Evolutionary conservation across 352 stramenopile genomes (phyloP).

Genomic region (Phytophthora hibernalis): DNA sequence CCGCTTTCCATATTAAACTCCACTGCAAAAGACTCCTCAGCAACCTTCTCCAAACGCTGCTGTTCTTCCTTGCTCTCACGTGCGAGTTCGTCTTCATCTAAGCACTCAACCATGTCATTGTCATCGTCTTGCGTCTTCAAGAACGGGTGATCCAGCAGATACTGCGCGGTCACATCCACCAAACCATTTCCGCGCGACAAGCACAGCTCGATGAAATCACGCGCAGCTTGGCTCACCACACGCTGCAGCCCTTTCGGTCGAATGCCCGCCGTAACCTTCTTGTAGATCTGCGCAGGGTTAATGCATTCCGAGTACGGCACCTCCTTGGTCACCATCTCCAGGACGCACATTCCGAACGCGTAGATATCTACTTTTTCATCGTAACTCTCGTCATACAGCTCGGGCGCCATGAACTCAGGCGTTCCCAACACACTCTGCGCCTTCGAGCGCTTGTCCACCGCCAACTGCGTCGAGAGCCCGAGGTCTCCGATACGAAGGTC

Average conservation of each 20-base stretch:
- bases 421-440: slow-evolving; percentile 96
- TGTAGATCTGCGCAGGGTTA: slow-evolving; percentile 92
- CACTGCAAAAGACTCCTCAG: slow-evolving; percentile 65
- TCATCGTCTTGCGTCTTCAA: slow-evolving; percentile 84
- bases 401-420: slow-evolving; percentile 99
- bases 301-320: slow-evolving; percentile 98
- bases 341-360: slow-evolving; percentile 99
- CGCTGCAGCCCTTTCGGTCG: slow-evolving; percentile 74
- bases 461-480: slow-evolving; percentile 89
- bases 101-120: slow-evolving; percentile 75
- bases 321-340: slow-evolving; percentile 99
- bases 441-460: slow-evolving; percentile 77
- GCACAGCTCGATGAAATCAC: slow-evolving; percentile 88
- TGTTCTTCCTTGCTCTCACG: slow-evolving; percentile 56
- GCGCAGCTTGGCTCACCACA: slow-evolving; percentile 74
- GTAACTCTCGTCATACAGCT: slow-evolving; percentile 99
- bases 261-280: slow-evolving; percentile 90
- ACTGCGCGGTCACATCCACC: slow-evolving; percentile 84
- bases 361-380: slow-evolving; percentile 98
- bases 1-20: slow-evolving; percentile 84
- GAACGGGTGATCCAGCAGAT: slow-evolving; percentile 79
- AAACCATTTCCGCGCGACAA: slow-evolving; percentile 81
- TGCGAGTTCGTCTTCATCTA: slow-evolving; percentile 75
- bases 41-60: slow-evolving; percentile 60
- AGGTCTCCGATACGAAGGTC: slow-evolving; percentile 98